Base-by-base conservation (phyloP, 2,329 filamentous ascomycete species). In the Plenodomus lindquistii region DNA sequence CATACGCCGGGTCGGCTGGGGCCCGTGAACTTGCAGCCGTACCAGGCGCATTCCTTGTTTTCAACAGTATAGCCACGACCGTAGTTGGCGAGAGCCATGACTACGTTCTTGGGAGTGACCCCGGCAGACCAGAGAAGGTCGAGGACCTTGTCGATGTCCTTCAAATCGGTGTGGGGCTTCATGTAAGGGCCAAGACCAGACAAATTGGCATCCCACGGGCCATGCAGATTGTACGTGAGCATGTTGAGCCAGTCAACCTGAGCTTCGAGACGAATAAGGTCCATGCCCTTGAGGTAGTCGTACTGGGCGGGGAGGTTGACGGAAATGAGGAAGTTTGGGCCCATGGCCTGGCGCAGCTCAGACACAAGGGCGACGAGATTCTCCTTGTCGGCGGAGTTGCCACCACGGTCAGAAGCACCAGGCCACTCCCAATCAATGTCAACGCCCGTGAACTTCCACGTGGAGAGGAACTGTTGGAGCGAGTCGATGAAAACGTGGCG, bases 141-240 rank as follows among this genome's bases (percentile, higher is more conserved):
- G 0, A 78, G 40, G 0, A 68, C 67, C 0, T 54, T 21, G 4
- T 75, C 63, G 16, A 80, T 79, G 57, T 81, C 77, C 2, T 76
- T 77, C 0, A 80, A 44, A 51, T 81, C 79, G 0, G 78, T 77
- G 49, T 81, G 77, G 0, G 62, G 58, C 13, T 66, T 50, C 4
- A 74, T 59, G 11, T 62, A 63, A 0, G 64, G 37, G 0, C 75
- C 76, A 44, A 72, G 51, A 7, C 52, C 46, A 2, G 47, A 48
- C 15, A 41, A 43, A 2, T 34, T 21, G 1, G 46, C 31, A 15
- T 62, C 59, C 57, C 57, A 58, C 4, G 48, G 36, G 16, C 51
- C 77, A 48, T 80, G 75, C 0, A 79, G 48, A 48, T 80, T 75
- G 49, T 79, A 79, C 0, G 67, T 66, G 67, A 79, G 75, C n/a